A percentile compares a stretch with the other conserved stretches of the same genome.
phyloP scores from a whole-genome alignment of 352 stramenopile species.

The Globisporangium apiculatum region DNA sequence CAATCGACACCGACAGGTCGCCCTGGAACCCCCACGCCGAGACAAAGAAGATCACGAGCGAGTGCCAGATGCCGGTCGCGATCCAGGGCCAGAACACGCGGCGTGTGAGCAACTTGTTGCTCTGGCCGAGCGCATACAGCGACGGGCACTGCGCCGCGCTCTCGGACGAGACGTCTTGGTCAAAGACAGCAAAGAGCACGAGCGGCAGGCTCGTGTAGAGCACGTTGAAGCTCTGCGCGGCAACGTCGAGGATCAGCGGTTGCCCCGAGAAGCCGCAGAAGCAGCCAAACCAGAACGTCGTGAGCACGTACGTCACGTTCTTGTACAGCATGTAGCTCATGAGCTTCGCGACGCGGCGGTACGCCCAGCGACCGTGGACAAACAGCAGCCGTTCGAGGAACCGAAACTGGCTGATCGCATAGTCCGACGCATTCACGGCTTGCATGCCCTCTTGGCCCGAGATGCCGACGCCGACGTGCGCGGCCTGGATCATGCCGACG shows the following conservation, averaged over 20 bases:
- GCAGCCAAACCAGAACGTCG: slow-evolving; percentile 82
- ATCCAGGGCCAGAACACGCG: slow-evolving; percentile 84
- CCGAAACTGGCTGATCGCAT: slow-evolving; percentile 91
- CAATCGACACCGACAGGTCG: slow-evolving; percentile 18
- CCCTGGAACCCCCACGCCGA: slow-evolving; percentile 57
- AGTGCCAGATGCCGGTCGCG: slow-evolving; percentile 77
- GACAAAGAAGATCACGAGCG: slow-evolving; percentile 77
- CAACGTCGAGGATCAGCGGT: slow-evolving; percentile 70
- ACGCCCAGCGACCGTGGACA: slow-evolving; percentile 90
- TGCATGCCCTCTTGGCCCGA: slow-evolving; percentile 90
- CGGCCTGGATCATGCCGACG: slow-evolving; percentile 93
- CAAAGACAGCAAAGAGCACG: slow-evolving; percentile 69
- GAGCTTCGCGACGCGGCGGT: slow-evolving; percentile 88
- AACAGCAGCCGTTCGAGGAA: slow-evolving; percentile 90
- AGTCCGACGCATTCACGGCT: slow-evolving; percentile 91
- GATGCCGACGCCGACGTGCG: slow-evolving; percentile 90
- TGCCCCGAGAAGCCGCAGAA: slow-evolving; percentile 74
- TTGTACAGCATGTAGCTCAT: slow-evolving; percentile 96
- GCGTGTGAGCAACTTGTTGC: slow-evolving; percentile 46
- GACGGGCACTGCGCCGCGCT: slow-evolving; percentile 60
- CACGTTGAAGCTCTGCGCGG: slow-evolving; percentile 80
- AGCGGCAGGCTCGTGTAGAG: slow-evolving; percentile 73
- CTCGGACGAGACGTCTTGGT: slow-evolving; percentile 66
- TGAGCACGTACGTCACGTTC: slow-evolving; percentile 84
- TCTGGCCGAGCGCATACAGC: slow-evolving; percentile 62